These are phyloP conservation scores for Mycosphaerelloides madeirae DNA, from an alignment of 2,329 filamentous ascomycete genomes.

Conservation along the genomic window DNA sequence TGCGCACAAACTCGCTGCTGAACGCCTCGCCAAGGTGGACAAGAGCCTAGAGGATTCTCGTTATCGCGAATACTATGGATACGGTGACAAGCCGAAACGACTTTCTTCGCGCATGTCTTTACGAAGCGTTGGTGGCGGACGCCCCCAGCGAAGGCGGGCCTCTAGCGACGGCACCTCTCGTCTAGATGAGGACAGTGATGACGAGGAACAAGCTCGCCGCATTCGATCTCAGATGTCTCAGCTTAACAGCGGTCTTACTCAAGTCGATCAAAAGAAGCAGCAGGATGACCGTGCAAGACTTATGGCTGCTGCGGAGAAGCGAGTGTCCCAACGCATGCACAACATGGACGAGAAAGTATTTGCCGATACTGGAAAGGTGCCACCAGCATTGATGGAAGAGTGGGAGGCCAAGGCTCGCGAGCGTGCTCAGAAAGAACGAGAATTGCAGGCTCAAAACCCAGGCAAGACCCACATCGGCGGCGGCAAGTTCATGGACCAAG, in stretches of 20 bases:
- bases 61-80: slow-evolving; percentile 74
- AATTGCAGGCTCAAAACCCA: slow-evolving; percentile 54
- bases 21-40: slow-evolving; percentile 75
- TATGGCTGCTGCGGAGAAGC: slow-evolving; percentile 73
- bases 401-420: slow-evolving; percentile 76
- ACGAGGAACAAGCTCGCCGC: slow-evolving; percentile 63
- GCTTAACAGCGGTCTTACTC: slow-evolving; percentile 62
- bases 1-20: slow-evolving; percentile 78
- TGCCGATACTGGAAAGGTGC: slow-evolving; percentile 68
- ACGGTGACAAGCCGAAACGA: slow-evolving; percentile 45
- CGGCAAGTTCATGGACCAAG: slow-evolving; percentile 72
- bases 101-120: slow-evolving; percentile 49
- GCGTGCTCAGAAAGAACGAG: slow-evolving; percentile 61
- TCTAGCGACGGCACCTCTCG: slow-evolving; percentile 56
- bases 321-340: slow-evolving; percentile 74
- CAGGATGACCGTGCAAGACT: slow-evolving; percentile 69
- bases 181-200: slow-evolving; percentile 47
- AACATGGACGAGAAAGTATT: slow-evolving; percentile 79
- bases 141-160: slow-evolving; percentile 54
- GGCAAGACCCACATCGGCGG: slow-evolving; percentile 68
- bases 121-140: slow-evolving; percentile 32
- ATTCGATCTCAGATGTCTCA: slow-evolving; percentile 76
- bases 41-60: slow-evolving; percentile 59
- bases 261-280: slow-evolving; percentile 69
- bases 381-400: slow-evolving; percentile 62